These are phyloP conservation scores for Aschersonia sp. DNA, from an alignment of 2,329 filamentous ascomycete species.

Conservation along the genomic window DNA sequence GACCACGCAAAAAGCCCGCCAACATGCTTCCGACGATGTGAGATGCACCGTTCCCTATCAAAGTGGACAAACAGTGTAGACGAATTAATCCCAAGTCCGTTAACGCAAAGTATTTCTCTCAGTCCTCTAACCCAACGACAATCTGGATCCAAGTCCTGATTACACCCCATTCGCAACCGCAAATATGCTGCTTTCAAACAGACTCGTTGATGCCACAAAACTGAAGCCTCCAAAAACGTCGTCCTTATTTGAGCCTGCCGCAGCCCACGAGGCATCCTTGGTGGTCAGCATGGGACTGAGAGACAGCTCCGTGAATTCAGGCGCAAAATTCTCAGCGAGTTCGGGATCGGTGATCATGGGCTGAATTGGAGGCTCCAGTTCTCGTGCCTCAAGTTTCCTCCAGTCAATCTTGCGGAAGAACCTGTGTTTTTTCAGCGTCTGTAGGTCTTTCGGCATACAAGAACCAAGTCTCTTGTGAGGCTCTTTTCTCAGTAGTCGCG, in stretches of 20 bases:
- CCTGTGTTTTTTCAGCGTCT: slow-evolving; percentile 75
- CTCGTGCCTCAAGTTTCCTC: slow-evolving; percentile 68
- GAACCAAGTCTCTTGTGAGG: slow-evolving; percentile 78
- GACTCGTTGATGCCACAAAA: slow-evolving; percentile 43
- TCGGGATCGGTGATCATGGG: slow-evolving; percentile 92
- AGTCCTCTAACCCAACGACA: too few species aligned
- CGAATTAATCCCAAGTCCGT: too few species aligned
- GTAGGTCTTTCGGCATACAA: slow-evolving; percentile 78
- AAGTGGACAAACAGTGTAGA: too few species aligned
- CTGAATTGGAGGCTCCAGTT: slow-evolving; percentile 77
- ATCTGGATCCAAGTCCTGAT: neutral
- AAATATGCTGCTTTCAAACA: slow-evolving; percentile 35
- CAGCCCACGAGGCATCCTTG: slow-evolving; percentile 23
- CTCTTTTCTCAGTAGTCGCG: slow-evolving; percentile 79
- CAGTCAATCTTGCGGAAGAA: slow-evolving; percentile 98
- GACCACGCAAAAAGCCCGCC: too few species aligned
- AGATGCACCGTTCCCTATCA: too few species aligned
- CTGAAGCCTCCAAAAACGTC: slow-evolving; percentile 50
- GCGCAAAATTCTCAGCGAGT: slow-evolving; percentile 87
- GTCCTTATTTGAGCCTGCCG: slow-evolving; percentile 26
- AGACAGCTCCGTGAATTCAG: slow-evolving; percentile 78
- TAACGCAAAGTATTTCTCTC: too few species aligned
- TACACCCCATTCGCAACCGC: slow-evolving; percentile 6
- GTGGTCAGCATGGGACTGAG: slow-evolving; percentile 54
- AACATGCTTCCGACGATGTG: too few species aligned